A percentile compares a stretch with the other conserved stretches of the same genome.
These are phyloP conservation scores for Colletotrichum echinochloae DNA, from an alignment of 2,329 filamentous ascomycete genomes.

Conservation along the genomic window DNA sequence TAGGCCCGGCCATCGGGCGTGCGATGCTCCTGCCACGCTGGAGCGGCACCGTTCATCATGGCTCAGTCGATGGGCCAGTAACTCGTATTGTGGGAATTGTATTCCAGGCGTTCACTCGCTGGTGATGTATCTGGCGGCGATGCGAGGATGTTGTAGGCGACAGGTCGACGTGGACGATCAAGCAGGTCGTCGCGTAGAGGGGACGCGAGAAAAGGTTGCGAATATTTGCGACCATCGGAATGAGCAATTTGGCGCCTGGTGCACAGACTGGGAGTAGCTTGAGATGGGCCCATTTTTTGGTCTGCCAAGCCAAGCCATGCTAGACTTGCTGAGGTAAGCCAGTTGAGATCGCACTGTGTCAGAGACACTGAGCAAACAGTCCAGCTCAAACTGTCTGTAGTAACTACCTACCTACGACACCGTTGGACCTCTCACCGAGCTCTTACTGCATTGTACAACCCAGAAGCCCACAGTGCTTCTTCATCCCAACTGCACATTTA, in stretches of 20 bases:
- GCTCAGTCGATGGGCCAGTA: neutral
- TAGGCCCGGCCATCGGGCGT: slow-evolving; percentile 87
- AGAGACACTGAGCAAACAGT: slow-evolving; percentile 4
- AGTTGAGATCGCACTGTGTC: slow-evolving; percentile 3
- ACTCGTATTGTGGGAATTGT: neutral
- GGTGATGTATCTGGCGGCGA: neutral
- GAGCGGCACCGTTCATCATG: slow-evolving; percentile 69
- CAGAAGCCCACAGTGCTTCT: neutral
- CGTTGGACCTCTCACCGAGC: slow-evolving; percentile 22
- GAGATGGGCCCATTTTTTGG: slow-evolving; percentile 4
- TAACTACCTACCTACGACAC: too few species aligned
- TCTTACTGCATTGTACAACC: neutral
- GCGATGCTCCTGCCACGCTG: slow-evolving; percentile 83
- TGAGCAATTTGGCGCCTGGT: slow-evolving; percentile 29
- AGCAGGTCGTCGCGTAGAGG: slow-evolving; percentile 20
- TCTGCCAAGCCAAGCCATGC: slow-evolving; percentile 4
- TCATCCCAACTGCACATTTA: too few species aligned
- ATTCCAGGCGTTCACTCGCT: neutral
- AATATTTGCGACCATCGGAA: slow-evolving; percentile 32
- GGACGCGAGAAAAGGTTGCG: slow-evolving; percentile 26
- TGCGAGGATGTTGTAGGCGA: neutral
- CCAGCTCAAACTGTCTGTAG: slow-evolving; percentile 15
- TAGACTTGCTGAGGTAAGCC: slow-evolving; percentile 26
- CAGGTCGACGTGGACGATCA: neutral
- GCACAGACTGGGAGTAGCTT: slow-evolving; percentile 34